These are phyloP conservation scores for Trametes punicea DNA, from an alignment of 768 basidiomycete species.

Conservation along the genomic window DNA sequence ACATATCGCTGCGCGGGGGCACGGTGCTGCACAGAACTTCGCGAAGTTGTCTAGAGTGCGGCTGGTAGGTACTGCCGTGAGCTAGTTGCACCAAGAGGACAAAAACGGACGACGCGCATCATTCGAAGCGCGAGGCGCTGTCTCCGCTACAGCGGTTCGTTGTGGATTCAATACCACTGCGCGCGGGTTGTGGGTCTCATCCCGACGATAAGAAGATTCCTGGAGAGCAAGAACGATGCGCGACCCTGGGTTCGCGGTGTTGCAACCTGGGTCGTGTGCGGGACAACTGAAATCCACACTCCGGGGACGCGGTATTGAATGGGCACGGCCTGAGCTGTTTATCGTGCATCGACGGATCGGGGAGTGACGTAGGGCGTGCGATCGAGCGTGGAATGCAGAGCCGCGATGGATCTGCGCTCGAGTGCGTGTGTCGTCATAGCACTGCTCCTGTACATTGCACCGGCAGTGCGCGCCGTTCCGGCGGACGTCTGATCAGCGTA, in stretches of 20 bases:
- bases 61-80: background rate
- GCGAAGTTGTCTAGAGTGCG: background rate
- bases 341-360: background rate
- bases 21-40: background rate
- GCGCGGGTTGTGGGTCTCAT: slow-evolving; percentile 1
- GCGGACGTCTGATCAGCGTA: background rate
- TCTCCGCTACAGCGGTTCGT: slow-evolving; percentile 2
- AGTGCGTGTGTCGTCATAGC: slow-evolving; percentile 3
- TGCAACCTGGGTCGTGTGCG: background rate
- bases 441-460: background rate
- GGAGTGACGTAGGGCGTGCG: background rate
- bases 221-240: background rate
- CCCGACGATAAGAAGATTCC: background rate
- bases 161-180: background rate
- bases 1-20: background rate
- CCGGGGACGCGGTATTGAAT: too few relatives aligned
- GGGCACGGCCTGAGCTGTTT: too few relatives aligned
- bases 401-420: background rate
- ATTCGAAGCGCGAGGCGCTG: slow-evolving; percentile 3
- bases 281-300: background rate
- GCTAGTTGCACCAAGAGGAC: background rate
- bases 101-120: slow-evolving; percentile 15
- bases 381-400: background rate
- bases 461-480: background rate
- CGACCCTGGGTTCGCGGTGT: background rate